phyloP scores from a whole-genome alignment of 148 eudicot genomes.

The Chenopodium quinoa region DNA sequence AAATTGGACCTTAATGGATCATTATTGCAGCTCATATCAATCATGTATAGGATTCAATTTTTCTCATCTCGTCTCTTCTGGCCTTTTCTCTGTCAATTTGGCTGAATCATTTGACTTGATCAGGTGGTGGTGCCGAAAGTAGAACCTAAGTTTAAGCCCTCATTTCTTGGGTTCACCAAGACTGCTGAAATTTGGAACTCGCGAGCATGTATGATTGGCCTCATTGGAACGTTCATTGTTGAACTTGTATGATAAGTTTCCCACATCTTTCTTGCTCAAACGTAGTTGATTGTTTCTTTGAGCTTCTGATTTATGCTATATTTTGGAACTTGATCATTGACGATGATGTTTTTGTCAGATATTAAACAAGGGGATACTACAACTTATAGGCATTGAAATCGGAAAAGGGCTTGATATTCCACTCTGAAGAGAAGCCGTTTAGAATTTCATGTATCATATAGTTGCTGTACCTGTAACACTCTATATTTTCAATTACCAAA shows the following conservation, averaged over 20 bases:
- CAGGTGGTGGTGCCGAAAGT: conserved; percentile 80
- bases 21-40: neutral
- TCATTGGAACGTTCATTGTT: conserved; percentile 82
- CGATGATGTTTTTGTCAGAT: conserved; percentile 46
- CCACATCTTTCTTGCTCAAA: neutral
- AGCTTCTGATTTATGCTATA: no score
- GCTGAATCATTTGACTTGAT: neutral
- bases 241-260: conserved; percentile 48
- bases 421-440: conserved; percentile 38
- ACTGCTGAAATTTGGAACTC: conserved; percentile 94
- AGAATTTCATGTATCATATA: neutral
- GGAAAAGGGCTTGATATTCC: conserved; percentile 98
- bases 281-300: neutral
- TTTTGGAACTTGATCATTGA: neutral
- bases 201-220: conserved; percentile 95
- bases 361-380: conserved; percentile 81
- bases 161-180: conserved; percentile 75
- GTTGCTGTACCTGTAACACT: neutral
- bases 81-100: neutral
- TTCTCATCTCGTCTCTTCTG: no score
- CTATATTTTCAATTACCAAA: neutral
- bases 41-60: no score
- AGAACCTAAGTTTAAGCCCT: conserved; percentile 65
- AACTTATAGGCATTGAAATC: conserved; percentile 77
- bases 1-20: neutral